Evolutionary conservation across 768 basidiomycete species (phyloP).

Genomic region (Lactarius vividus): DNA sequence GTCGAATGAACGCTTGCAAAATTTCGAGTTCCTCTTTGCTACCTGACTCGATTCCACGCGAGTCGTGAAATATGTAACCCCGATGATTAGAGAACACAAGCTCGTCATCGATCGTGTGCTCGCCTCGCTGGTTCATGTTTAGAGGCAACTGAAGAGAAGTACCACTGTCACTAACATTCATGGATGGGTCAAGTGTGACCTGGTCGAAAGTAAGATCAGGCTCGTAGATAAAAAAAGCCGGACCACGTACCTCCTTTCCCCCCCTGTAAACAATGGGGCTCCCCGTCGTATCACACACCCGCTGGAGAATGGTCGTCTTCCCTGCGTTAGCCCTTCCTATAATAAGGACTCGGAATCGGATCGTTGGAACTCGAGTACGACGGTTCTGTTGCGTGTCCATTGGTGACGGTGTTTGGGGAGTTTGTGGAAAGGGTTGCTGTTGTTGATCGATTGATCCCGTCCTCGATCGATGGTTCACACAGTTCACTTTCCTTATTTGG

Average conservation of each 20-base stretch:
- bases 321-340: background rate
- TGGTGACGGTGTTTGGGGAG: no score
- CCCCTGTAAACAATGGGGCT: background rate
- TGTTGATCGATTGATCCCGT: no score
- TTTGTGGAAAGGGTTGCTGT: no score
- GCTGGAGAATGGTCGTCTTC: background rate
- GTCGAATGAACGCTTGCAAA: no score
- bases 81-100: no score
- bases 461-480: no score
- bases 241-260: background rate
- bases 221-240: background rate
- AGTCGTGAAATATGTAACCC: no score
- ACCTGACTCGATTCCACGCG: no score
- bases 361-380: no score
- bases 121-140: background rate
- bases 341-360: background rate
- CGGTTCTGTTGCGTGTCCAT: no score
- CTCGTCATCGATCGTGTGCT: background rate
- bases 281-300: background rate
- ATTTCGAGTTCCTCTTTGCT: no score
- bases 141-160: background rate
- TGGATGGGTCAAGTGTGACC: background rate
- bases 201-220: background rate
- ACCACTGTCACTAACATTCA: background rate
- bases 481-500: no score